Evolutionary conservation across 1,284 basidiomycete species (phyloP).

Genomic region (Quambalaria eucalypti): DNA sequence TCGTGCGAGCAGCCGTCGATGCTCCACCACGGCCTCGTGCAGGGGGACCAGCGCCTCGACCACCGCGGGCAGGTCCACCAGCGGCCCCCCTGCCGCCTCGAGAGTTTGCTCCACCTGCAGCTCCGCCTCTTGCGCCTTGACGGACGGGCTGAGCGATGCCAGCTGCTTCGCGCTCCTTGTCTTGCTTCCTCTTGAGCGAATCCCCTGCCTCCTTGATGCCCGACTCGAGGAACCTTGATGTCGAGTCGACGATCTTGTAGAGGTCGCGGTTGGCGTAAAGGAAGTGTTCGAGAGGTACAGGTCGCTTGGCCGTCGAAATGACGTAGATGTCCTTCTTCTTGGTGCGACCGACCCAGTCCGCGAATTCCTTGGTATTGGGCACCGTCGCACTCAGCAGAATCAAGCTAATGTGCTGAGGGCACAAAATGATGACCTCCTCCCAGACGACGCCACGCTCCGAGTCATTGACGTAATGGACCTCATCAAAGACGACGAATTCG

Average conservation of each 20-base stretch:
- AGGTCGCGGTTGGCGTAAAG: slow-evolving; percentile 84
- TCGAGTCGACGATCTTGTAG: slow-evolving; percentile 83
- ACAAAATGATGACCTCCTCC: slow-evolving; percentile 93
- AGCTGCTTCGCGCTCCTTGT: slow-evolving; percentile 91
- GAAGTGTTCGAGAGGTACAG: slow-evolving; percentile 94
- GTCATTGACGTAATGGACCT: slow-evolving; percentile 99
- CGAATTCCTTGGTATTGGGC: slow-evolving; percentile 95
- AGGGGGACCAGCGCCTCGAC: slow-evolving; percentile 60
- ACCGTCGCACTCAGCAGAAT: slow-evolving; percentile 92
- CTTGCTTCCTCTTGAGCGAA: slow-evolving; percentile 81
- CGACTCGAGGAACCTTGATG: slow-evolving; percentile 59
- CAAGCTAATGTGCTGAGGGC: slow-evolving; percentile 42
- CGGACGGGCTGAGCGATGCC: slow-evolving; percentile 57
- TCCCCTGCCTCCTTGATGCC: slow-evolving; percentile 70
- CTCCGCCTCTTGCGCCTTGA: slow-evolving; percentile 3
- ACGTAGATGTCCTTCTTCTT: slow-evolving; percentile 99
- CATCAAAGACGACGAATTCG: slow-evolving; percentile 98
- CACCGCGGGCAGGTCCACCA: slow-evolving; percentile 55
- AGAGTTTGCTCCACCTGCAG: slow-evolving; percentile 5
- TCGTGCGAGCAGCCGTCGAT: slow-evolving; percentile 36
- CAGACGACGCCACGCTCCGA: slow-evolving; percentile 98
- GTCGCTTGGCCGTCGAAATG: slow-evolving; percentile 89
- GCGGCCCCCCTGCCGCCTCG: slow-evolving; percentile 10
- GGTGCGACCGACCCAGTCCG: slow-evolving; percentile 97
- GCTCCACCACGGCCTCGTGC: slow-evolving; percentile 53